Conservation (phyloP, 352 stramenopile genomes). For the Globisporangium emineosum region DNA sequence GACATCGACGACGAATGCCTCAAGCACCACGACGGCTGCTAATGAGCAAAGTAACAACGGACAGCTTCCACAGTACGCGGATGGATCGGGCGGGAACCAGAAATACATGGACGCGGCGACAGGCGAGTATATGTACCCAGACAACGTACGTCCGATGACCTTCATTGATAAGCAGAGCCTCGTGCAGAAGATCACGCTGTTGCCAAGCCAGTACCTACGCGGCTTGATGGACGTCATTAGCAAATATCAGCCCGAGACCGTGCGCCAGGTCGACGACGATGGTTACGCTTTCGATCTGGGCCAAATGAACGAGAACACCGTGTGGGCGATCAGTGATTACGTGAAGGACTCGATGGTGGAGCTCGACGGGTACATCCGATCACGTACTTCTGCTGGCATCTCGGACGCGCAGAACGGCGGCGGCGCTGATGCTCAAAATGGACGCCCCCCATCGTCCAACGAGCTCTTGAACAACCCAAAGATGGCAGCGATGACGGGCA, state of each 20-base stretch:
- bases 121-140: slow-evolving; percentile 84
- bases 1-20: slow-evolving; percentile 9
- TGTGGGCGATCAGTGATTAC: slow-evolving; percentile 86
- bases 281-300: slow-evolving; percentile 85
- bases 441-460: slow-evolving; percentile 6
- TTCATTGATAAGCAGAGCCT: slow-evolving; percentile 82
- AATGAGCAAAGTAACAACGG: slow-evolving; percentile 25
- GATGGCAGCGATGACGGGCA: slow-evolving; percentile 65
- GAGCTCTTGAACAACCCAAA: slow-evolving; percentile 57
- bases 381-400: slow-evolving; percentile 44
- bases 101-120: slow-evolving; percentile 64
- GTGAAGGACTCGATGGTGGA: slow-evolving; percentile 86
- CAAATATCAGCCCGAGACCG: slow-evolving; percentile 85
- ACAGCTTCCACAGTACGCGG: slow-evolving; percentile 29
- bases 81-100: slow-evolving; percentile 65
- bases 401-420: slow-evolving; percentile 10
- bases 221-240: slow-evolving; percentile 87
- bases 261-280: slow-evolving; percentile 84
- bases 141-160: slow-evolving; percentile 82
- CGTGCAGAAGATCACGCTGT: slow-evolving; percentile 84
- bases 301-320: slow-evolving; percentile 88
- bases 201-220: slow-evolving; percentile 80
- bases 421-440: slow-evolving; percentile 13
- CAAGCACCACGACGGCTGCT: slow-evolving; percentile 5
- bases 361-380: slow-evolving; percentile 81